These are phyloP conservation scores for Metarhizium rileyi DNA, from an alignment of 2,329 filamentous ascomycete genomes.

Conservation along the genomic window DNA sequence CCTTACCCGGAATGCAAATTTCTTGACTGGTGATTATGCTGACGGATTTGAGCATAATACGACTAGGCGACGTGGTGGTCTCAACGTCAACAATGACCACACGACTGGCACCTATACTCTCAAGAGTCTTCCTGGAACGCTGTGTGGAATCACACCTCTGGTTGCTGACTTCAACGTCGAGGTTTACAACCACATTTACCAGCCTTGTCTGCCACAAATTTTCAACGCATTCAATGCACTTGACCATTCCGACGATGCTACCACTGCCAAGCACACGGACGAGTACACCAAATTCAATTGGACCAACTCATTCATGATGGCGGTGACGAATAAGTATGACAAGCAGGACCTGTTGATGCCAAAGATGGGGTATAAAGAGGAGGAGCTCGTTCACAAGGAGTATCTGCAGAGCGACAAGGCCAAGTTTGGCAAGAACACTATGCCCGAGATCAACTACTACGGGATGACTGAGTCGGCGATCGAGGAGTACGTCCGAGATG, in stretches of 20 bases:
- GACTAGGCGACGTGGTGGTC: constrained; percentile 23
- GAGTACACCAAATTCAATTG: constrained; percentile 19
- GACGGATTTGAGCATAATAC: constrained; percentile 23
- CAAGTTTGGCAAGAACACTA: constrained; percentile 19
- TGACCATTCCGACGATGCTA: constrained; percentile 6
- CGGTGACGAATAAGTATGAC: constrained; percentile 23
- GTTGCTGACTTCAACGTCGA: constrained; percentile 35
- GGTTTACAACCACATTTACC: constrained; percentile 31
- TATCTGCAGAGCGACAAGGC: constrained; percentile 19
- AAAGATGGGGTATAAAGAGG: constrained; percentile 19
- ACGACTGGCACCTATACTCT: constrained; percentile 33
- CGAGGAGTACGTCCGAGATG: constrained; percentile 23
- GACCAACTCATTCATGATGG: constrained; percentile 24
- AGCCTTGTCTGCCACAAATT: constrained; percentile 33
- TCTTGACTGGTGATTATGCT: constrained; percentile 23
- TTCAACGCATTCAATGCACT: constrained; percentile 22
- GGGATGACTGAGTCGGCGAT: constrained; percentile 22
- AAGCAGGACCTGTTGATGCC: constrained; percentile 22
- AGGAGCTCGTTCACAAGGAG: constrained; percentile 18
- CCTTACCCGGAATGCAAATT: constrained; percentile 22
- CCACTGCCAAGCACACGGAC: constrained; percentile 1
- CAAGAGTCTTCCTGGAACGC: constrained; percentile 30
- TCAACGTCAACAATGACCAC: constrained; percentile 28
- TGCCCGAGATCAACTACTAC: constrained; percentile 26
- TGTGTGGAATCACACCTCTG: constrained; percentile 32